phyloP scores from a whole-genome alignment of 2,329 filamentous ascomycete species.

The Elsinoe fawcettii region DNA sequence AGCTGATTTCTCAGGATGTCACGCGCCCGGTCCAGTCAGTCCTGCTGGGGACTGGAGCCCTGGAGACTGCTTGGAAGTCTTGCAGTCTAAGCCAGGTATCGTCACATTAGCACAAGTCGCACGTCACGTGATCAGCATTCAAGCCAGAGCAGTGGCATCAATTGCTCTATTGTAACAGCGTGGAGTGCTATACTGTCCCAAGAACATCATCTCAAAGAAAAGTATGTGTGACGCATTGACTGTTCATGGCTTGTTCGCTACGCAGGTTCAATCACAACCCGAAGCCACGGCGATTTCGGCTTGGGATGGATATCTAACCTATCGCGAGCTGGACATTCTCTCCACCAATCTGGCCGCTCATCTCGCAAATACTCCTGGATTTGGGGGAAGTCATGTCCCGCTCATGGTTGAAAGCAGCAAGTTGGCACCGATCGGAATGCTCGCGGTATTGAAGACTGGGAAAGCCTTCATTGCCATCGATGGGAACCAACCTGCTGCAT shows the following conservation, averaged over 20 bases:
- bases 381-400: conserved; percentile 18
- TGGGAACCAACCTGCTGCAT: conserved; percentile 13
- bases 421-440: conserved; percentile 25
- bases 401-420: conserved; percentile 24
- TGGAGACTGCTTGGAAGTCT: background rate
- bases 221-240: background rate
- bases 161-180: background rate
- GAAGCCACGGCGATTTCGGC: conserved; percentile 23
- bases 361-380: conserved; percentile 13
- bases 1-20: background rate
- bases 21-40: background rate
- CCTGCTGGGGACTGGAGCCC: background rate
- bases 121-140: too few relatives aligned
- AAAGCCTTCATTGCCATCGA: conserved; percentile 26
- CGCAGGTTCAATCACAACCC: conserved; percentile 6
- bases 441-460: conserved; percentile 27
- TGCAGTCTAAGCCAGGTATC: too few relatives aligned
- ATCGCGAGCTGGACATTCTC: conserved; percentile 22
- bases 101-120: too few relatives aligned
- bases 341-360: conserved; percentile 19
- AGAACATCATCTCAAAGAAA: background rate
- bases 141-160: too few relatives aligned
- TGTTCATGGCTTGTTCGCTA: background rate
- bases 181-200: background rate
- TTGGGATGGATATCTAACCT: conserved; percentile 26